phyloP scores from a whole-genome alignment of 2,329 filamentous ascomycete species.

The Penicillium sp. region DNA sequence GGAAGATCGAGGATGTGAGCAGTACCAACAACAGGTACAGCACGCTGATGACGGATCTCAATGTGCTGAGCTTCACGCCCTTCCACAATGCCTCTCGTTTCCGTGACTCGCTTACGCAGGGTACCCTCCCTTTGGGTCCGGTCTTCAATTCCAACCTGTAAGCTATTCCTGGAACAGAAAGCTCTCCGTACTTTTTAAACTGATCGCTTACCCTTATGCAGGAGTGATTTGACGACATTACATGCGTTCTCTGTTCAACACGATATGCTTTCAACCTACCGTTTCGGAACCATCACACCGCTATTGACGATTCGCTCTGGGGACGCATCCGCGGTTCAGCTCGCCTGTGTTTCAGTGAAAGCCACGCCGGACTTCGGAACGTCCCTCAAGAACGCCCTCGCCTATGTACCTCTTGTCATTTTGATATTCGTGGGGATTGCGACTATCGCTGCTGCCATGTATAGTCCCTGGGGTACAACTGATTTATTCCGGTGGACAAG shows the following conservation, averaged over 20 bases:
- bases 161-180: conserved; percentile 17
- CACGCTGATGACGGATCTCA: conserved; percentile 69
- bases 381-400: conserved; percentile 65
- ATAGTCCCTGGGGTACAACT: conserved; percentile 88
- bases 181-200: background rate
- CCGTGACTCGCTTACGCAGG: conserved; percentile 61
- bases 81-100: conserved; percentile 61
- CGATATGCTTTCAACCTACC: conserved; percentile 76
- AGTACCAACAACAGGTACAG: conserved; percentile 61
- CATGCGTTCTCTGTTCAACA: conserved; percentile 72
- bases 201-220: conserved; percentile 5
- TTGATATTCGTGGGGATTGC: conserved; percentile 77
- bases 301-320: conserved; percentile 75
- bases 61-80: conserved; percentile 75
- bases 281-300: conserved; percentile 76
- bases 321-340: conserved; percentile 58
- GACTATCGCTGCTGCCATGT: conserved; percentile 79
- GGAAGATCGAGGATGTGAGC: conserved; percentile 73
- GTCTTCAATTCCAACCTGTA: conserved; percentile 61
- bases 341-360: conserved; percentile 78
- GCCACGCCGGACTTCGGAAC: conserved; percentile 79
- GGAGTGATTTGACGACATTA: conserved; percentile 52
- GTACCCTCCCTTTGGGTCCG: conserved; percentile 71
- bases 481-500: conserved; percentile 96
- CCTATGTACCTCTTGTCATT: conserved; percentile 73